phyloP scores from a whole-genome alignment of 2,329 filamentous ascomycete genomes.

The Phoma sp. region DNA sequence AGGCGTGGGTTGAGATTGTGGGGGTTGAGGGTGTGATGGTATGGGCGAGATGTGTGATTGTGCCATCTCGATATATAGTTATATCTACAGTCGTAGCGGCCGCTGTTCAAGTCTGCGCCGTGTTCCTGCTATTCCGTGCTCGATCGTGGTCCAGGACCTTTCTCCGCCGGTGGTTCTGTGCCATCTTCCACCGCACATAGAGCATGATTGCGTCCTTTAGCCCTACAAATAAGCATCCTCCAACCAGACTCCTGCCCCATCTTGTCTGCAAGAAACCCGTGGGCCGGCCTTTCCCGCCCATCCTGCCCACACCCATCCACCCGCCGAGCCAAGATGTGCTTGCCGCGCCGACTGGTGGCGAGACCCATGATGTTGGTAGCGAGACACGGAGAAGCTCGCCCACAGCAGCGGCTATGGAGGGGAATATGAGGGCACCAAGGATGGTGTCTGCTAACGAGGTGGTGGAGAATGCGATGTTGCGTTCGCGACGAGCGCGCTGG shows the following conservation, averaged over 20 bases:
- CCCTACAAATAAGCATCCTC: conserved; percentile 87
- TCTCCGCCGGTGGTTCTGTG: conserved; percentile 54
- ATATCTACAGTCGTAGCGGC: too few relatives aligned
- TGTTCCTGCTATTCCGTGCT: conserved; percentile 2
- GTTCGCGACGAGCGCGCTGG: conserved; percentile 48
- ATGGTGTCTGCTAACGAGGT: conserved; percentile 65
- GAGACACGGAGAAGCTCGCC: conserved; percentile 75
- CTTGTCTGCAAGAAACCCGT: conserved; percentile 78
- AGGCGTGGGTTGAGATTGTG: too few relatives aligned
- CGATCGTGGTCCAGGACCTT: conserved; percentile 52
- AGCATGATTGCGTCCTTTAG: conserved; percentile 72
- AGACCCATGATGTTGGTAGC: conserved; percentile 70
- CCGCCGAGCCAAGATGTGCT: conserved; percentile 32
- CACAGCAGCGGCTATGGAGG: conserved; percentile 77
- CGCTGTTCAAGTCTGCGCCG: not conserved
- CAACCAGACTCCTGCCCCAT: conserved; percentile 88
- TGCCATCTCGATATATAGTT: too few relatives aligned
- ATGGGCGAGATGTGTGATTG: not conserved
- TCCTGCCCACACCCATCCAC: conserved; percentile 23
- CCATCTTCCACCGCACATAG: conserved; percentile 62
- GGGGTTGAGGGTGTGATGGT: too few relatives aligned
- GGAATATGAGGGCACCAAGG: conserved; percentile 77
- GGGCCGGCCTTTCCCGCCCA: conserved; percentile 44
- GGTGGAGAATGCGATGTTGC: conserved; percentile 60
- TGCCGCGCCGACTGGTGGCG: conserved; percentile 51